These are phyloP conservation scores for Chiua virens DNA, from an alignment of 768 basidiomycete species.

Conservation along the genomic window DNA sequence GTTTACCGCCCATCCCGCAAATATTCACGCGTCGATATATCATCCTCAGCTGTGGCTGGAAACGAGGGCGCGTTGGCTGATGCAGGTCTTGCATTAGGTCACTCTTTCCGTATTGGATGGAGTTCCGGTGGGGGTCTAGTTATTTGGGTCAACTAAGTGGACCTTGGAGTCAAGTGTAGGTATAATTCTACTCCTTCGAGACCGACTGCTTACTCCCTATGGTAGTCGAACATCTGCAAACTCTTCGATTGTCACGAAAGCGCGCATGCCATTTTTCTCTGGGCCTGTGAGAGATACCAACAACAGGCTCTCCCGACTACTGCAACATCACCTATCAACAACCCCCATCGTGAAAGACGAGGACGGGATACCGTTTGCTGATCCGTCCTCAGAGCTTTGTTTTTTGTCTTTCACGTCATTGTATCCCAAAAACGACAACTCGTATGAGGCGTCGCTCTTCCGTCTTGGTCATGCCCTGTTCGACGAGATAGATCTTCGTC, in stretches of 20 bases:
- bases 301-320: constrained; percentile 55
- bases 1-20: constrained; percentile 76
- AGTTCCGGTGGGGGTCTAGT: constrained; percentile 77
- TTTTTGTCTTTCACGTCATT: constrained; percentile 78
- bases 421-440: constrained; percentile 68
- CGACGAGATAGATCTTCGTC: constrained; percentile 71
- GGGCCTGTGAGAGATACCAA: constrained; percentile 33
- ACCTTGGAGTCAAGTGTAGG: constrained; percentile 54
- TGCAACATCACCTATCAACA: constrained; percentile 74
- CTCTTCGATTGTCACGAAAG: constrained; percentile 56
- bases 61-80: constrained; percentile 70
- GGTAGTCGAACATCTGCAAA: constrained; percentile 57
- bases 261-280: constrained; percentile 44
- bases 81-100: constrained; percentile 81
- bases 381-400: constrained; percentile 59
- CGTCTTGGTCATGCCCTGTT: constrained; percentile 89
- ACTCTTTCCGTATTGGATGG: constrained; percentile 91
- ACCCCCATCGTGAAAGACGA: constrained; percentile 72
- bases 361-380: constrained; percentile 66
- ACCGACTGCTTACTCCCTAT: constrained; percentile 4
- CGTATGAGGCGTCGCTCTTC: constrained; percentile 78
- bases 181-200: constrained; percentile 14
- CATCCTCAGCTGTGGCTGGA: constrained; percentile 62
- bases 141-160: constrained; percentile 72
- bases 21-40: constrained; percentile 70